Base-by-base conservation (phyloP, 2,329 filamentous ascomycete genomes). In the Xylariaceae sp. region DNA sequence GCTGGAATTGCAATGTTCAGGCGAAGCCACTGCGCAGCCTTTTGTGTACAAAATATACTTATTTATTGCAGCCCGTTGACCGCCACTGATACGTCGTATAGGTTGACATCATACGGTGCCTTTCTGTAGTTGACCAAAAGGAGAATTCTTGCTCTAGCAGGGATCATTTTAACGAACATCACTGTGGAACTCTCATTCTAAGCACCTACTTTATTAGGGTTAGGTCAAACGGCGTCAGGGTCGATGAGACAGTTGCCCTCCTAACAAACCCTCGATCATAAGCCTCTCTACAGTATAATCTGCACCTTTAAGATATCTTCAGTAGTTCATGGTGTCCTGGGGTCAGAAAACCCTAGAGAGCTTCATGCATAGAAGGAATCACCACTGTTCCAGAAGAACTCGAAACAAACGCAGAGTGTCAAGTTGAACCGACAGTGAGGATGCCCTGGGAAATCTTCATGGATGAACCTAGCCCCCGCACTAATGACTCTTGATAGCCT, bases 191-290 rank as follows among this genome's bases (percentile, higher is more conserved):
- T 28, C n/a, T 28, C 26, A 5, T 19, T 5, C 6, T 12, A 7
- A 11, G 28, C 50, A 58, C 55, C 55, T 54, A 26, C 55, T 58
- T 19, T 6, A 54, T 54, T 58, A 39, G 50, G 55, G 45, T 9
- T 58, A 26, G 37, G 19, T 39, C 5, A 24, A 24, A 39, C 26
- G 44, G 31, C 19, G 19, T 21, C 47, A 31, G 29, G 36, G n/a
- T 24, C 23, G 17, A 34, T 28, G 12, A 49, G 19, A 48, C 39
- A 37, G 28, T 19, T 56, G 26, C 28, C 34, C 16, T 28, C n/a
- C n/a, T n/a, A n/a, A n/a, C n/a, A n/a, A n/a, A n/a, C n/a, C n/a
- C n/a, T n/a, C n/a, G n/a, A n/a, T n/a, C n/a, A n/a, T n/a, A n/a
- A n/a, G n/a, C n/a, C n/a, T n/a, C n/a, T n/a, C n/a, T n/a, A n/a